Conservation (phyloP, 2,329 filamentous ascomycete species). For the Xylariales sp. region DNA sequence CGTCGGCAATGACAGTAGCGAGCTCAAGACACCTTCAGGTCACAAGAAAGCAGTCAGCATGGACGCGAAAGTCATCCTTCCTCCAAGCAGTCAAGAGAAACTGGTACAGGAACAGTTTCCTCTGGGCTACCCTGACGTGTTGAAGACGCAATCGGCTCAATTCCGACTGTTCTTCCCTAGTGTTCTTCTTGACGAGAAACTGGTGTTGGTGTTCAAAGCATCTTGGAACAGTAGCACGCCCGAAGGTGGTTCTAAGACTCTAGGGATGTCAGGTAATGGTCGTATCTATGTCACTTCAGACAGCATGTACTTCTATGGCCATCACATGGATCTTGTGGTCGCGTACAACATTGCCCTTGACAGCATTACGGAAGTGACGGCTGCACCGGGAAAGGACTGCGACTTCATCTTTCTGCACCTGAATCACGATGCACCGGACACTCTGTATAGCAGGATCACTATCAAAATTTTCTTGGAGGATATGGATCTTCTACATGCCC, state of each 20-base stretch:
- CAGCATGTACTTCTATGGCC: constrained; percentile 93
- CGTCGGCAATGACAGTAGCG: constrained; percentile 20
- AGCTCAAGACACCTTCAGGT: constrained; percentile 20
- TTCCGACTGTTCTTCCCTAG: constrained; percentile 88
- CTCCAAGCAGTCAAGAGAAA: constrained; percentile 22
- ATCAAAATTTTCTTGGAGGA: constrained; percentile 93
- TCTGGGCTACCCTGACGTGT: constrained; percentile 71
- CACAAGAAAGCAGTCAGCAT: constrained; percentile 43
- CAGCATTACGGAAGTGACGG: constrained; percentile 81
- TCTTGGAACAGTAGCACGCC: constrained; percentile 65
- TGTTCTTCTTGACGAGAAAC: constrained; percentile 70
- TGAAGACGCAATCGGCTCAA: constrained; percentile 85
- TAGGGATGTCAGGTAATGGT: constrained; percentile 59
- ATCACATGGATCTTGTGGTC: constrained; percentile 85
- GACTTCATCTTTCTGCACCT: constrained; percentile 88
- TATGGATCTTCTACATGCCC: constrained; percentile 72
- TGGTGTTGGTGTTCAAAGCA: constrained; percentile 88
- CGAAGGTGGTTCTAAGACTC: constrained; percentile 36
- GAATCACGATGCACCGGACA: constrained; percentile 56
- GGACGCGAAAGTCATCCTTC: constrained; percentile 29
- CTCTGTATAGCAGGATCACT: constrained; percentile 68
- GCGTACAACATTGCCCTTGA: constrained; percentile 73
- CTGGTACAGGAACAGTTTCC: constrained; percentile 56
- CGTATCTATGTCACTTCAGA: constrained; percentile 83
- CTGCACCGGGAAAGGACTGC: constrained; percentile 82